A percentile compares a stretch with the other conserved stretches of the same genome.
phyloP scores from a whole-genome alignment of 768 basidiomycete species.

The Tricholoma flavovirens region DNA sequence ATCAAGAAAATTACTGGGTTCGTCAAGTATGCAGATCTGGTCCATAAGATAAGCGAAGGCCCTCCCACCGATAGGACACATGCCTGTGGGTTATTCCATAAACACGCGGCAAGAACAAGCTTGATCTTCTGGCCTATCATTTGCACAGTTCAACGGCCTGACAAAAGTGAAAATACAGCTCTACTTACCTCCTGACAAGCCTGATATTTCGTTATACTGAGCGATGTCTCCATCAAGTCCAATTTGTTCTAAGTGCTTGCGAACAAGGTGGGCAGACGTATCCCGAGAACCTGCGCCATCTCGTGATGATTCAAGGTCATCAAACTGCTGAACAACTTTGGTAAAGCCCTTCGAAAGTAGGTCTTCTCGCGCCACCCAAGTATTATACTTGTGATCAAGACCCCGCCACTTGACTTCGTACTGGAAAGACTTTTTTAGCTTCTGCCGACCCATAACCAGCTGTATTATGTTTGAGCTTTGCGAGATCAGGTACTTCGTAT shows the following conservation, averaged over 20 bases:
- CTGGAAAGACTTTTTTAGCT: conserved; percentile 91
- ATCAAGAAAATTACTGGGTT: conserved; percentile 96
- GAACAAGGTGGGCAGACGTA: conserved; percentile 71
- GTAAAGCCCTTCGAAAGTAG: conserved; percentile 81
- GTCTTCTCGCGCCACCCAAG: conserved; percentile 87
- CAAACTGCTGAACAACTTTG: conserved; percentile 90
- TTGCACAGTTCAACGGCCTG: conserved; percentile 7
- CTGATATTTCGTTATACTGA: conserved; percentile 95
- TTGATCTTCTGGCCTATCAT: conserved; percentile 89
- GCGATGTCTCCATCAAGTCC: conserved; percentile 97
- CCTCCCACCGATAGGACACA: conserved; percentile 11
- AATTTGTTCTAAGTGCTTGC: conserved; percentile 92
- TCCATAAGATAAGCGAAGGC: neutral
- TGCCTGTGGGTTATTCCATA: conserved; percentile 95
- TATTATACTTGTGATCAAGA: conserved; percentile 81
- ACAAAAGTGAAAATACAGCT: neutral
- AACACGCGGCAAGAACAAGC: conserved; percentile 87
- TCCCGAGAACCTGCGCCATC: conserved; percentile 93
- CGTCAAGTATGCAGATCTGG: conserved; percentile 74
- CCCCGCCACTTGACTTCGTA: conserved; percentile 90
- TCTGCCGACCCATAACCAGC: conserved; percentile 92
- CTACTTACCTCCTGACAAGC: conserved; percentile 78
- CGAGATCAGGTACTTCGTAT: conserved; percentile 2
- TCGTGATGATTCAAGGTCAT: conserved; percentile 92
- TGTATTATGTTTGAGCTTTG: conserved; percentile 20